Conservation (phyloP, 148 eudicot genomes). For the Simmondsia chinensis region DNA sequence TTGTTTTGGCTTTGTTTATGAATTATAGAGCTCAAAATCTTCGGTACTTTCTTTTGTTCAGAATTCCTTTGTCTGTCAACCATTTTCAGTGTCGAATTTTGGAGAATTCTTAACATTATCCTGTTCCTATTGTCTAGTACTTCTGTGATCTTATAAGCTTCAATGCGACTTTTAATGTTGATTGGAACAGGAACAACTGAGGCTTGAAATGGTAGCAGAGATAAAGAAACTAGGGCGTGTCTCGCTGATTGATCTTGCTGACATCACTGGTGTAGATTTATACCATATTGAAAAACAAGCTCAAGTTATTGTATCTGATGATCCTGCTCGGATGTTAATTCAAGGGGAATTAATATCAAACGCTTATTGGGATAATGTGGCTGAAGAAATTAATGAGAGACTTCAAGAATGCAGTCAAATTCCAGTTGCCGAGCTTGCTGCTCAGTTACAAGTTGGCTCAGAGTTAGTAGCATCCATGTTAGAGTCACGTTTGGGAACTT, state of each 20-base stretch:
- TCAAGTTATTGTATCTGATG: slow-evolving; percentile 47
- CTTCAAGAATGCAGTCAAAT: slow-evolving; percentile 97
- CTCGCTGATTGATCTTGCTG: slow-evolving; percentile 89
- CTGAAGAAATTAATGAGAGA: slow-evolving; percentile 88
- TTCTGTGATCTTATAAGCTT: not conserved
- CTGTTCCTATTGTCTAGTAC: no score
- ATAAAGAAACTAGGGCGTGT: slow-evolving; percentile 70
- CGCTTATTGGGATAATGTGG: slow-evolving; percentile 77
- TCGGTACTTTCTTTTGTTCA: no score
- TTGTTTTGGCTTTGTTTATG: no score
- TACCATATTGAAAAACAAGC: slow-evolving; percentile 92
- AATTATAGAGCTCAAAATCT: no score
- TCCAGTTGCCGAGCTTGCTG: slow-evolving; percentile 88
- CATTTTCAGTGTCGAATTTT: no score
- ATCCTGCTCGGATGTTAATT: slow-evolving; percentile 56
- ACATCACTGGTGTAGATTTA: slow-evolving; percentile 69
- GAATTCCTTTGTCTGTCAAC: no score
- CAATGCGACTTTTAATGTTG: slow-evolving; percentile 1
- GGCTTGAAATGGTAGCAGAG: slow-evolving; percentile 62
- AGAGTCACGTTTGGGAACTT: slow-evolving; percentile 75
- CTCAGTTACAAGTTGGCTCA: slow-evolving; percentile 80
- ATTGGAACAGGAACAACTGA: slow-evolving; percentile 60
- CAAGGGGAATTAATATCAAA: slow-evolving; percentile 82
- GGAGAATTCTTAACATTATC: no score
- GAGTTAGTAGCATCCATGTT: slow-evolving; percentile 63